These are phyloP conservation scores for Fagus sylvatica DNA, from an alignment of 306 rosid genomes.

Conservation along the genomic window DNA sequence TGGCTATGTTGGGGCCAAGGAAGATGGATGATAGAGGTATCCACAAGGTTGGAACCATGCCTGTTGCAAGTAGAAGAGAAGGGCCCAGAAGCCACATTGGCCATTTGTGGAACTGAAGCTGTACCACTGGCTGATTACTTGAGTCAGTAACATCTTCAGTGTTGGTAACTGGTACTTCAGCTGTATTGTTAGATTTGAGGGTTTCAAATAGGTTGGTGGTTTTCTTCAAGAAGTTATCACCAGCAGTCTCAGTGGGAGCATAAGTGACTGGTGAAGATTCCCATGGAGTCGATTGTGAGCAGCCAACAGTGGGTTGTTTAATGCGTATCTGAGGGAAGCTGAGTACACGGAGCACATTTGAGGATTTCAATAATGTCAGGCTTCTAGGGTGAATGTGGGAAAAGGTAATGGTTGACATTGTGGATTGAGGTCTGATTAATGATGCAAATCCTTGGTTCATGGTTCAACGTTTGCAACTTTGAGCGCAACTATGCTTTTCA, in stretches of 20 bases:
- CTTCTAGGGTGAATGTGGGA: slow-evolving; percentile 27
- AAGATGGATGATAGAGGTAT: slow-evolving; percentile 78
- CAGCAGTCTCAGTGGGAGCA: slow-evolving; percentile 38
- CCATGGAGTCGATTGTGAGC: slow-evolving; percentile 67
- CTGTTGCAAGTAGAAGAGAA: slow-evolving; percentile 69
- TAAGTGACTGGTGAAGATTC: slow-evolving; percentile 63
- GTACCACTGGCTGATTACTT: slow-evolving; percentile 34
- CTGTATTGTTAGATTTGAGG: slow-evolving; percentile 41
- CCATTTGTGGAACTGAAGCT: slow-evolving; percentile 74
- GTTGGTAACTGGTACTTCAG: slow-evolving; percentile 40
- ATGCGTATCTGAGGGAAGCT: slow-evolving; percentile 30
- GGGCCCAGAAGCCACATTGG: slow-evolving; percentile 95
- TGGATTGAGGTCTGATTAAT: slow-evolving; percentile 37
- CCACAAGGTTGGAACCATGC: slow-evolving; percentile 93
- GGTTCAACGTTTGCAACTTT: slow-evolving; percentile 12
- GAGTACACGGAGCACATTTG: slow-evolving; percentile 32
- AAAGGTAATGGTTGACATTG: slow-evolving; percentile 28
- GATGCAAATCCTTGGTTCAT: slow-evolving; percentile 49
- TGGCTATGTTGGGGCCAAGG: slow-evolving; percentile 79
- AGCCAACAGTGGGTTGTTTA: slow-evolving; percentile 43
- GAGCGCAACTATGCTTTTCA: slow-evolving; percentile 1
- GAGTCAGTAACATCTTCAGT: slow-evolving; percentile 37
- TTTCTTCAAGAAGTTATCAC: slow-evolving; percentile 49
- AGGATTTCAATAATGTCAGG: slow-evolving; percentile 36
- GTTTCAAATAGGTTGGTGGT: slow-evolving; percentile 56